A percentile compares a stretch with the other conserved stretches of the same genome.
These are phyloP conservation scores for Elaeagnus macrophylla DNA, from an alignment of 306 rosid genomes.

Conservation along the genomic window DNA sequence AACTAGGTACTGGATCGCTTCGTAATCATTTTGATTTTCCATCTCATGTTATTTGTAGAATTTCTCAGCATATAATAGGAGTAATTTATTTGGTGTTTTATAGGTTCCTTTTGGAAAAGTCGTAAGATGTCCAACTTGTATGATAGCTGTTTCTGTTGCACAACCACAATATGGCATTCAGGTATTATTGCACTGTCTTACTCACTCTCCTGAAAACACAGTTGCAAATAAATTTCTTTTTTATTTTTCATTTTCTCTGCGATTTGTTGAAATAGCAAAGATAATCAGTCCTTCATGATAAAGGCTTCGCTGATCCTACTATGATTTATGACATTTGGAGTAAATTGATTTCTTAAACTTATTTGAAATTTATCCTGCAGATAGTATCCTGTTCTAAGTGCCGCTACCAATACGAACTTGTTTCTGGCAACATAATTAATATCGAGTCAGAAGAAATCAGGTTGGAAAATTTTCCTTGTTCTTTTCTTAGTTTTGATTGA, in stretches of 20 bases:
- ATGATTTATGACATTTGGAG: too few species aligned
- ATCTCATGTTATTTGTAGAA: too few species aligned
- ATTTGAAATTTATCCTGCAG: slow-evolving; percentile 40
- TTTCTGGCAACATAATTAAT: slow-evolving; percentile 70
- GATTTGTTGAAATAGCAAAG: too few species aligned
- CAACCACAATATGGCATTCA: slow-evolving; percentile 97
- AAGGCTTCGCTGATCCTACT: too few species aligned
- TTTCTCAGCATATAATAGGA: slow-evolving; percentile 3
- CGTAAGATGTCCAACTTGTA: slow-evolving; percentile 85
- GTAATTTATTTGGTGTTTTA: slow-evolving; percentile 15
- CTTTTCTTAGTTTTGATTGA: slow-evolving; percentile 1
- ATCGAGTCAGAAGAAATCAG: slow-evolving; percentile 93
- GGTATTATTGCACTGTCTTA: slow-evolving; percentile 28
- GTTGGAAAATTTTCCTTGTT: slow-evolving; percentile 39
- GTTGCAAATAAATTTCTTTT: too few species aligned
- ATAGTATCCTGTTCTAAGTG: slow-evolving; percentile 84
- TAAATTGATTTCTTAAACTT: background rate
- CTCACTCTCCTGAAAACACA: background rate
- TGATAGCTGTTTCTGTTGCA: slow-evolving; percentile 76
- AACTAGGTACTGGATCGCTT: too few species aligned
- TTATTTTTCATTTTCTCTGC: too few species aligned
- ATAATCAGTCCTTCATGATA: too few species aligned
- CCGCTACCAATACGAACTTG: slow-evolving; percentile 82
- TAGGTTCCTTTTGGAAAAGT: slow-evolving; percentile 95
- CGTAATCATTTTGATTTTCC: too few species aligned